A percentile compares a stretch with the other conserved stretches of the same genome.
phyloP scores from a whole-genome alignment of 441 rosid genomes.

The Viola pubescens region DNA sequence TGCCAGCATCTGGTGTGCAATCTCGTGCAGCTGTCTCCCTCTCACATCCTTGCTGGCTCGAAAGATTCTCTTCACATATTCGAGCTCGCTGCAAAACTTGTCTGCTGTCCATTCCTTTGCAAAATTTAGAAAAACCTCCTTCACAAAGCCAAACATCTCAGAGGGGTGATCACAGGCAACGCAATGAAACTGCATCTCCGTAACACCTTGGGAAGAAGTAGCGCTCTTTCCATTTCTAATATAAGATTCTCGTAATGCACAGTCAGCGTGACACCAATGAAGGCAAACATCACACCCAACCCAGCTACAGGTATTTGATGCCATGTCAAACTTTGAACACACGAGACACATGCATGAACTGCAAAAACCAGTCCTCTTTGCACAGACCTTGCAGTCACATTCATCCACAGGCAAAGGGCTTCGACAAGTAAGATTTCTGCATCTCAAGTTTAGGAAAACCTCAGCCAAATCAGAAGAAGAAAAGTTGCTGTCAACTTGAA shows the following conservation, averaged over 20 bases:
- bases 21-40: conserved; percentile 72
- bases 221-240: conserved; percentile 75
- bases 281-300: conserved; percentile 98
- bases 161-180: conserved; percentile 95
- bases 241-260: conserved; percentile 69
- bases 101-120: conserved; percentile 74
- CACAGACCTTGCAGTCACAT: conserved; percentile 89
- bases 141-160: conserved; percentile 99
- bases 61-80: conserved; percentile 83
- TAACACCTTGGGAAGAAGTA: conserved; percentile 41
- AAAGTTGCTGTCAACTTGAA: conserved; percentile 41
- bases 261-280: conserved; percentile 96
- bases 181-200: conserved; percentile 92
- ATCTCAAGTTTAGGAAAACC: conserved; percentile 70
- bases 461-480: conserved; percentile 77
- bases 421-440: conserved; percentile 71
- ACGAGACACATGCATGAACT: conserved; percentile 95
- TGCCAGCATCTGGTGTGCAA: conserved; percentile 55
- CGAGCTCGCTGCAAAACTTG: conserved; percentile 69
- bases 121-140: conserved; percentile 84
- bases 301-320: conserved; percentile 96
- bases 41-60: conserved; percentile 70
- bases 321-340: conserved; percentile 92
- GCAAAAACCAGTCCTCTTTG: conserved; percentile 81
- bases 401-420: conserved; percentile 80